Base-by-base conservation (phyloP, 2,329 filamentous ascomycete genomes). In the Periglandula ipomoeae region DNA sequence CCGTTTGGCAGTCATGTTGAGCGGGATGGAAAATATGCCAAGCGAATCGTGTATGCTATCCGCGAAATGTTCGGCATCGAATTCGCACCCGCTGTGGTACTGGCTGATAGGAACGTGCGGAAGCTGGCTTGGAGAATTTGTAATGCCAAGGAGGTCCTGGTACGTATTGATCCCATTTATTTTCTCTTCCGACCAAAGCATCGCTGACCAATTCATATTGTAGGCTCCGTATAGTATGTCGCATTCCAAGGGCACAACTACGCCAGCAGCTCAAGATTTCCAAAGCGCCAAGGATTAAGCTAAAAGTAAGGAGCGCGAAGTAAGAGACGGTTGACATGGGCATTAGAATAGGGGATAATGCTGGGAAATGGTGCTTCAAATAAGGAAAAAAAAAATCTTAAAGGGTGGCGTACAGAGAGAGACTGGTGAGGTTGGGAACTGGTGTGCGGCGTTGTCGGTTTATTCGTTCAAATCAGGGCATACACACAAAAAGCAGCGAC, bases 51-150 rank as follows among this genome's bases (percentile, higher is more conserved):
- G 0, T 97, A 95, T 65, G 93, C 90, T 4, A 88, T 98, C 24
- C 85, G 87, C 54, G 87, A 95, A 64, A 96, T 96, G 89, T 94
- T 98, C 64, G 93, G 90, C 46, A 87, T 98, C 52, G 93, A 98
- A 65, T 90, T 98, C 62, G 88, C 93, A 2, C 85, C 90, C 0
- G 88, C 89, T 40, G 91, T 97, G 1, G 93, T 98, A 27, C 82
- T 87, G 46, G 89, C 90, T 0, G 93, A 98, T 69, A 89, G 93
- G 5, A 94, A 84, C 57, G 87, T 97, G 51, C 81, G 78, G 61
- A 95, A 95, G 62, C 71, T 98, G 54, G 89, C 90, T 5, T 96
- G 91, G 90, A 79, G 93, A 60, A 87, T 98, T 54, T 93, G 86
- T 65, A 95, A 95, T 64, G 93, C 93, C 32, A 96, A 96, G 73